Evolutionary conservation across 441 rosid genomes (phyloP), one percentile per base, ranked within the genome.

Genomic region (Isatis lusitanica): DNA sequence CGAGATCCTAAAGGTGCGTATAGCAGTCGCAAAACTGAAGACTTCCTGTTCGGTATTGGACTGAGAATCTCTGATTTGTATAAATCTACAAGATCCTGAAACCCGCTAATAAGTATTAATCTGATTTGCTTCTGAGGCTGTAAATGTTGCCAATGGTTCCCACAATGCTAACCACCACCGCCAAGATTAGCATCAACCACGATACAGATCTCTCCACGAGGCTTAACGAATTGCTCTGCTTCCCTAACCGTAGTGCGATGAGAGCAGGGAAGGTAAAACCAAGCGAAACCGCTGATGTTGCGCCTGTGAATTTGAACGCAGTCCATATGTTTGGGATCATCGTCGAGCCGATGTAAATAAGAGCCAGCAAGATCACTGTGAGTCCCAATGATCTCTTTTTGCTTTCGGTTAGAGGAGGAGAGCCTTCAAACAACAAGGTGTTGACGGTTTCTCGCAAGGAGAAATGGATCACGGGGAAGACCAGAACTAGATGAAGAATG

Each of bases 281-380:
- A 65, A 94, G 83, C 0, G 99, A 91, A 28, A 95, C 94, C 5
- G 99, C 98, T 16, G 97, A 84, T 47, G 99, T 92, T 11, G 99
- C 98, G 11, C 99, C 98, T 1, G 98, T 95, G 76, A 92, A 95
- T 73, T 95, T 95, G 74, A 95, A 95, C 56, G 98, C 97, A 0
- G 92, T 91, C 99, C 98, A 95, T 74, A 95, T 95, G 62, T 85
- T 95, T 7, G 99, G 99, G 68, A 95, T 85, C 94, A 87, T 82
- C 4, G 97, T 93, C 8, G 99, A 95, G 31, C 96, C 96, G 0
- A 94, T 73, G 78, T 84, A 95, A 52, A 89, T 87, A 42, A 85
- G 80, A 8, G 67, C 80, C 66, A 94, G 70, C 70, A 95, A 81
- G 39, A 87, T 71, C n/a, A 58, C 83, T 1, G 98, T 92, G 2